Evolutionary conservation across 495 filamentous ascomycete species (phyloP).

Genomic region (Daldinia vernicosa): DNA sequence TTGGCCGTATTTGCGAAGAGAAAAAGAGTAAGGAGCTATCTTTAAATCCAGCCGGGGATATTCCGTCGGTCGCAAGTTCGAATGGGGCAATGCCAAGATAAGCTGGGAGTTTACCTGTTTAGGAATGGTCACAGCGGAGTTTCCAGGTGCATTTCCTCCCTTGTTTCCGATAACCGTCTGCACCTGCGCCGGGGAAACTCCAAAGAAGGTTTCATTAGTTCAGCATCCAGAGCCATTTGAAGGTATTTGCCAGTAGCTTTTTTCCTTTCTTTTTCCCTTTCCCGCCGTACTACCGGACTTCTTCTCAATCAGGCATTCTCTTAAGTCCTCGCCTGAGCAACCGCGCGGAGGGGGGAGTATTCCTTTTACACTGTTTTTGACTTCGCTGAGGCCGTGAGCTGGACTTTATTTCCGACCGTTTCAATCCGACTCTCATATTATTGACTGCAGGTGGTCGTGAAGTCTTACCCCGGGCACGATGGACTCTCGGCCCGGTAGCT

Average conservation of each 20-base stretch:
- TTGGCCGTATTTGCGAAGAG: conserved; percentile 2
- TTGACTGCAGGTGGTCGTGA: background rate
- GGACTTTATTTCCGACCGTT: conserved; percentile 10
- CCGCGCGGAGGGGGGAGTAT: conserved; percentile 24
- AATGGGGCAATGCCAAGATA: conserved; percentile 26
- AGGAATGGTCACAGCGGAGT: conserved; percentile 30
- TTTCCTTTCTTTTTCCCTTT: conserved; percentile 14
- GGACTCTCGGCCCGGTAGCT: conserved; percentile 43
- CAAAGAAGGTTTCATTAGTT: background rate
- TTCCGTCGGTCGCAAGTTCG: conserved; percentile 22
- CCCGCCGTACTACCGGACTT: conserved; percentile 25
- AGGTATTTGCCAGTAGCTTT: conserved; percentile 2
- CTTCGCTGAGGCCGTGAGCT: conserved; percentile 15
- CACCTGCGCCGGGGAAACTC: conserved; percentile 9
- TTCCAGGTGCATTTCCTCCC: conserved; percentile 33
- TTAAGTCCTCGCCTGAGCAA: conserved; percentile 30
- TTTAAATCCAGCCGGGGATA: conserved; percentile 41
- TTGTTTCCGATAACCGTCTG: conserved; percentile 44
- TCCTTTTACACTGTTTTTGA: conserved; percentile 25
- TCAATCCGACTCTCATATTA: conserved; percentile 1
- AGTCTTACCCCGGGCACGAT: conserved; percentile 27
- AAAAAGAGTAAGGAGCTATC: conserved; percentile 15
- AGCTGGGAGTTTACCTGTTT: conserved; percentile 1
- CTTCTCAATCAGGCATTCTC: conserved; percentile 42
- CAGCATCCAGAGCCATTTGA: conserved; percentile 1